These are phyloP conservation scores for Sonneratia caseolaris DNA, from an alignment of 345 rosid genomes.

Conservation along the genomic window DNA sequence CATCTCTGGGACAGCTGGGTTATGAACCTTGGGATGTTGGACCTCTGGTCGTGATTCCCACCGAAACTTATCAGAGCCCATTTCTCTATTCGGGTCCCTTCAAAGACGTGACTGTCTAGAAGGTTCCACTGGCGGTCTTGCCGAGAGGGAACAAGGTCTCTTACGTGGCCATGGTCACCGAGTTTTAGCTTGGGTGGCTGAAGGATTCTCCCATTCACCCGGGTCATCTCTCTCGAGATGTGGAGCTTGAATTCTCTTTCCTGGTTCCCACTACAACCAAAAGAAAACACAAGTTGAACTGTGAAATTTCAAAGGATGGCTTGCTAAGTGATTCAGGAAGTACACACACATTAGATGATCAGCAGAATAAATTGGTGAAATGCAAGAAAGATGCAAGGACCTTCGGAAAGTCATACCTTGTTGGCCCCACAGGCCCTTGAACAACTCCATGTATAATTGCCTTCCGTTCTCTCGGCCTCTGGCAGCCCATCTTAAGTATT, in stretches of 20 bases:
- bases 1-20: slow-evolving; percentile 77
- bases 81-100: slow-evolving; percentile 60
- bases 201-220: slow-evolving; percentile 72
- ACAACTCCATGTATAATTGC: slow-evolving; percentile 67
- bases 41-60: slow-evolving; percentile 66
- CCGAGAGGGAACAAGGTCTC: slow-evolving; percentile 52
- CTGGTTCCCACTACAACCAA: slow-evolving; percentile 54
- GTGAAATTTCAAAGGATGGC: background rate
- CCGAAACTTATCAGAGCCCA: slow-evolving; percentile 94
- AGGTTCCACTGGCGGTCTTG: slow-evolving; percentile 77
- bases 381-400: background rate
- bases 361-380: background rate
- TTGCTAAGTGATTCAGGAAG: background rate
- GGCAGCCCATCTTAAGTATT: slow-evolving; percentile 91
- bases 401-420: slow-evolving; percentile 42
- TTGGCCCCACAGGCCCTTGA: slow-evolving; percentile 76
- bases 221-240: slow-evolving; percentile 75
- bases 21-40: slow-evolving; percentile 64
- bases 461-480: slow-evolving; percentile 77
- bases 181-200: slow-evolving; percentile 93
- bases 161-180: slow-evolving; percentile 50
- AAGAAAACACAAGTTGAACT: slow-evolving; percentile 5
- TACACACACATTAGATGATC: background rate
- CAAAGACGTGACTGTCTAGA: slow-evolving; percentile 58
- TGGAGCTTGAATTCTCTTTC: slow-evolving; percentile 65